Evolutionary conservation across 495 filamentous ascomycete species (phyloP).

Genomic region (Hypoxylon crocopeplum): DNA sequence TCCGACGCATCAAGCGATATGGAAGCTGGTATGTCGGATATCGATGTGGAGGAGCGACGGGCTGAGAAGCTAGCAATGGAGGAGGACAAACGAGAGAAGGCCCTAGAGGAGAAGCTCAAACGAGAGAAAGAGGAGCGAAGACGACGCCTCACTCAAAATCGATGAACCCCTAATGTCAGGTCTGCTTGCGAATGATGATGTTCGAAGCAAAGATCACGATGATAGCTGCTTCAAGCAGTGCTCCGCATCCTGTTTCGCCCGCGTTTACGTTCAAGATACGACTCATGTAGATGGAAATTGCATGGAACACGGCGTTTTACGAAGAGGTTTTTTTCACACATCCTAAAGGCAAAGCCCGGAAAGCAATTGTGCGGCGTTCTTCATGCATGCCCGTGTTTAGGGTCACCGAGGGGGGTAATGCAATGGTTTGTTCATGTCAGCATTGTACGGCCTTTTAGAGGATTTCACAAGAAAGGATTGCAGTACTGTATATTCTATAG

Average conservation of each 20-base stretch:
- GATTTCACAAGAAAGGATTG: background rate
- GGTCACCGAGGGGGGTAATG: background rate
- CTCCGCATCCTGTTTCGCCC: background rate
- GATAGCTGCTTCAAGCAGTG: background rate
- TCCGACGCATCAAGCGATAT: conserved; percentile 64
- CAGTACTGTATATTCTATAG: conserved; percentile 17
- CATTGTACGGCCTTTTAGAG: conserved; percentile 2
- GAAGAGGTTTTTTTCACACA: background rate
- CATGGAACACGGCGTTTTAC: conserved; percentile 30
- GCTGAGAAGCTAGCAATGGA: conserved; percentile 55
- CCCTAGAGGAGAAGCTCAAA: conserved; percentile 51
- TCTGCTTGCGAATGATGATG: background rate
- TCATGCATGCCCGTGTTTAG: background rate
- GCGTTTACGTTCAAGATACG: conserved; percentile 7
- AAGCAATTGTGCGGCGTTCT: conserved; percentile 4
- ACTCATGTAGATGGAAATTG: conserved; percentile 35
- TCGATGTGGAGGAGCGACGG: conserved; percentile 63
- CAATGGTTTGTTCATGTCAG: conserved; percentile 5
- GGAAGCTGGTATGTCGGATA: conserved; percentile 66
- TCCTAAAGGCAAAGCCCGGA: background rate
- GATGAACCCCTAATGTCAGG: conserved; percentile 17
- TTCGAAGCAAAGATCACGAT: conserved; percentile 1
- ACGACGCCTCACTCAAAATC: conserved; percentile 34
- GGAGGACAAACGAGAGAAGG: conserved; percentile 60
- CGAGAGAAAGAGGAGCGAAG: conserved; percentile 55